Base-by-base conservation (phyloP, 345 rosid genomes). In the Citrus inodora region DNA sequence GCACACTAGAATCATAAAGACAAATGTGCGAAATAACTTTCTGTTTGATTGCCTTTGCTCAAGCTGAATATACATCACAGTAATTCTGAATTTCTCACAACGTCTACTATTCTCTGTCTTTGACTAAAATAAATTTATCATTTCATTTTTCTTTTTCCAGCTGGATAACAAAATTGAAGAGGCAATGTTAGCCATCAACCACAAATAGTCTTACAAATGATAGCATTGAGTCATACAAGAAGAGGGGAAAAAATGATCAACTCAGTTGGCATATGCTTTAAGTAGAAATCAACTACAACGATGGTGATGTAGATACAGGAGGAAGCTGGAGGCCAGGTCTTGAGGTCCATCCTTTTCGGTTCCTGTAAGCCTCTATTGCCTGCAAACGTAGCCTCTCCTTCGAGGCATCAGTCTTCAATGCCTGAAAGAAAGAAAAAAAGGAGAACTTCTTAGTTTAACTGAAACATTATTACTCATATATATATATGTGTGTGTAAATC, bases 331-430 rank as follows among this genome's bases (percentile, higher is more conserved):
- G 33, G 61, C 97, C 95, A 17, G 96, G 99, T 76, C 93, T 87
- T 56, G 92, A 82, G 9, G 72, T 76, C 99, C 99, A 93, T 68
- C 89, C 90, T 63, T 86, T 93, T 32, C 90, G 89, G 59, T 84
- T 81, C 81, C 99, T 87, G 77, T 95, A 95, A 33, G 93, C 89
- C 53, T 93, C 94, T 61, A 93, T 86, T 55, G 97, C 97, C 73
- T 83, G 90, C 76, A 92, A 85, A 51, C 99, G 88, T 59, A 87
- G 80, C 82, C 98, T 88, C 84, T 95, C 92, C 70, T 87, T 79
- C 0, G 93, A 95, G 77, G 90, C 96, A 85, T 80, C 88, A 63
- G 78, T 70, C 83, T 87, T 93, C 78, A 77, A 73, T 32, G 78
- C 87, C 98, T 95, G 82, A 68, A 83, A 72, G 82, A 80, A 28